Evolutionary conservation across 192 early-diverging fungal genomes (phyloP).

Genomic region (Coemansia sp.): DNA sequence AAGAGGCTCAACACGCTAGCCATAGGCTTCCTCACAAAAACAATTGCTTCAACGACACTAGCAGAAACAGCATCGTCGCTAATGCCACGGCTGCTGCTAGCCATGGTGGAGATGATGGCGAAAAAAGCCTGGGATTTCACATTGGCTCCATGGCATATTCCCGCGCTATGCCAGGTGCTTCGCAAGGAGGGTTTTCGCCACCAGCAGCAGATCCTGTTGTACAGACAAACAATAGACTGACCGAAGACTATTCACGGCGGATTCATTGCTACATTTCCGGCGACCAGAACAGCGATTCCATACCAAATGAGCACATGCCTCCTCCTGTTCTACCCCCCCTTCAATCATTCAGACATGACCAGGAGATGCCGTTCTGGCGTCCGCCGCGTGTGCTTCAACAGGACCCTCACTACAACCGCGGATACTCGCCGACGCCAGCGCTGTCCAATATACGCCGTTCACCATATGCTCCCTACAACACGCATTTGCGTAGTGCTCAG

Average conservation of each 20-base stretch:
- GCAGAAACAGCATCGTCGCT: background rate
- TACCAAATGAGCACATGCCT: slow-evolving; percentile 24
- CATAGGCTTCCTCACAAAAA: slow-evolving; percentile 1
- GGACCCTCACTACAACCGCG: slow-evolving; percentile 48
- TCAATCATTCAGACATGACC: slow-evolving; percentile 4
- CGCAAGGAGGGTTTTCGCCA: slow-evolving; percentile 12
- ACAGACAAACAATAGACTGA: slow-evolving; percentile 30
- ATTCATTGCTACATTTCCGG: slow-evolving; percentile 51
- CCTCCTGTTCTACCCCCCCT: slow-evolving; percentile 33
- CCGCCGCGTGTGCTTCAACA: slow-evolving; percentile 51
- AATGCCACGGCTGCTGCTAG: slow-evolving; percentile 2
- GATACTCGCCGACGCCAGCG: background rate
- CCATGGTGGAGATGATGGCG: background rate
- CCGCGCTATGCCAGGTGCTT: slow-evolving; percentile 11
- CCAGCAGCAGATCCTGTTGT: slow-evolving; percentile 19
- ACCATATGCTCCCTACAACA: background rate
- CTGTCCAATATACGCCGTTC: background rate
- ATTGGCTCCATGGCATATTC: slow-evolving; percentile 11
- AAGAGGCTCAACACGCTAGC: background rate
- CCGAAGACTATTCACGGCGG: slow-evolving; percentile 33
- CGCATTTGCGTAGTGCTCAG: background rate
- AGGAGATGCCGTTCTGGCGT: slow-evolving; percentile 54
- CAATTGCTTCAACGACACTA: background rate
- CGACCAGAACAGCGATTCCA: slow-evolving; percentile 10
- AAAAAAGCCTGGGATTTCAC: slow-evolving; percentile 6